Evolutionary conservation across 306 rosid species (phyloP), one percentile per base, ranked within the genome.

Genomic region (Castanospermum australe): DNA sequence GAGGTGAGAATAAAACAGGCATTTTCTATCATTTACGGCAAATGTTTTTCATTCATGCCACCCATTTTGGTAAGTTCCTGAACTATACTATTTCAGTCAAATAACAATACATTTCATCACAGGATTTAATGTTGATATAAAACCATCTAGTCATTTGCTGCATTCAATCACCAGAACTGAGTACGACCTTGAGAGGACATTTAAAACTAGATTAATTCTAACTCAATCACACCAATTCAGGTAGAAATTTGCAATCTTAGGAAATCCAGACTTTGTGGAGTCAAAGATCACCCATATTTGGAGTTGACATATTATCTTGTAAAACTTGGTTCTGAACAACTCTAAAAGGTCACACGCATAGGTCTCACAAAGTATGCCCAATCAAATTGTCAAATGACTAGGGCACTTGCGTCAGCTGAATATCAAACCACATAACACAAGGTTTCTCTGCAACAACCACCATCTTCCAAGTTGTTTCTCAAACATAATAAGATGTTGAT

Each of bases 71-170:
- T 77, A 56, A 22, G 70, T 15, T 63, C 42, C 62, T 10, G 66
- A 25, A 51, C 47, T 50, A 68, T 11, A 60, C 50, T 15, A 21
- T 20, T 22, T 59, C 63, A 57, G 52, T 60, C 57, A 67, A 47
- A 55, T 57, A 60, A 18, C 48, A 25, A 5, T 36, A 75, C 5
- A 67, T 48, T 14, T 48, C 20, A 20, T 28, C 73, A 17, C 28
- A 22, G 20, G 69, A 62, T 68, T 47, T 7, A 22, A 52, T 30
- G 42, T 68, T 57, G 56, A n/a, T 33, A 45, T 14, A n/a, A 69
- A 69, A 59, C 35, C 57, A 59, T 51, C 41, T 15, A 41, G 74
- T 32, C 42, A 15, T 69, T 39, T 81, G 61, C 60, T 60, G 65
- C 45, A 67, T 33, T 71, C 56, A 60, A 38, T 42, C 51, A 50